Evolutionary conservation across 257 asterid species (phyloP).

Genomic region (Cordia subcordata): DNA sequence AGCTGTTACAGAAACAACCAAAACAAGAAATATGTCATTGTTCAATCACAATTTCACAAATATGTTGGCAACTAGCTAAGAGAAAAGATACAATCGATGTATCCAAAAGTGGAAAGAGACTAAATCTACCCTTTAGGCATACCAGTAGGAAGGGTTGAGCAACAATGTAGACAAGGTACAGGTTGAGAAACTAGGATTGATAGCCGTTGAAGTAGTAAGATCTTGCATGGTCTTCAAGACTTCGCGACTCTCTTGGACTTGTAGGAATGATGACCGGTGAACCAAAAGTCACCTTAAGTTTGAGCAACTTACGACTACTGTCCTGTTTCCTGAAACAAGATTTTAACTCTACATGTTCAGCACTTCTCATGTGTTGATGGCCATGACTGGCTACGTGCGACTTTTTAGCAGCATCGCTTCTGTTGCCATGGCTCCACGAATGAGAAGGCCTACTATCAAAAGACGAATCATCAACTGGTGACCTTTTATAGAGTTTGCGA

Average conservation of each 20-base stretch:
- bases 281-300: conserved; percentile 22
- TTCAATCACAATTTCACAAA: too few relatives aligned
- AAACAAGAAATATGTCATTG: too few relatives aligned
- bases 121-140: too few relatives aligned
- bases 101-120: too few relatives aligned
- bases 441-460: conserved; percentile 1
- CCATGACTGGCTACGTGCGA: neutral
- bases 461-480: conserved; percentile 10
- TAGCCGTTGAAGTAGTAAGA: neutral
- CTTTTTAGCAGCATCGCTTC: neutral
- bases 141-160: neutral
- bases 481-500: neutral
- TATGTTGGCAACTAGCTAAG: too few relatives aligned
- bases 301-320: conserved; percentile 14
- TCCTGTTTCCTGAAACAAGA: conserved; percentile 25
- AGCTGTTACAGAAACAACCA: too few relatives aligned
- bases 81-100: too few relatives aligned
- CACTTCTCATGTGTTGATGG: neutral
- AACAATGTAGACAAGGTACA: neutral
- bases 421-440: neutral
- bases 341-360: conserved; percentile 4
- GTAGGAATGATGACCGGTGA: conserved; percentile 5
- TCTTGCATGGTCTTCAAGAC: neutral
- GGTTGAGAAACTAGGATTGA: neutral
- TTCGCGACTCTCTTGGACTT: neutral